phyloP scores from a whole-genome alignment of 169 alveolate genomes.

The Plasmodium adleri region DNA sequence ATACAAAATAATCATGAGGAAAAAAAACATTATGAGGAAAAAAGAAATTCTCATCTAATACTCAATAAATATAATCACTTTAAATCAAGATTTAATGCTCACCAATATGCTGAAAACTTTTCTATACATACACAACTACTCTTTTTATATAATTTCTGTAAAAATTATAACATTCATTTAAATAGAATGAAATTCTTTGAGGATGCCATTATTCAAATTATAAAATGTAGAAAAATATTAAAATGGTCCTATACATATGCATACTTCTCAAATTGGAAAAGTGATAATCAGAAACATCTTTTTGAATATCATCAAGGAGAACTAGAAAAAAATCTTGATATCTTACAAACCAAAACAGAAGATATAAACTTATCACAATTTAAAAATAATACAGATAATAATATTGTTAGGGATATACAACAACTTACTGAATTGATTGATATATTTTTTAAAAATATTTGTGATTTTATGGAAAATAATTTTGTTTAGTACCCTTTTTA shows the following conservation, averaged over 20 bases:
- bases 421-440: slow-evolving; percentile 24
- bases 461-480: slow-evolving; percentile 26
- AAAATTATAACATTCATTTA: neutral
- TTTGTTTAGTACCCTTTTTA: neutral
- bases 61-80: slow-evolving; percentile 41
- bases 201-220: slow-evolving; percentile 57
- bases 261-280: slow-evolving; percentile 48
- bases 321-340: slow-evolving; percentile 59
- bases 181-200: slow-evolving; percentile 19
- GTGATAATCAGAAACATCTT: slow-evolving; percentile 28
- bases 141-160: slow-evolving; percentile 30
- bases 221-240: slow-evolving; percentile 45
- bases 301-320: slow-evolving; percentile 74
- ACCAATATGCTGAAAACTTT: slow-evolving; percentile 48
- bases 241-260: slow-evolving; percentile 72
- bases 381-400: slow-evolving; percentile 24
- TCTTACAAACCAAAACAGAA: slow-evolving; percentile 50
- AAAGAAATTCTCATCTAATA: slow-evolving; percentile 22
- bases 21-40: neutral
- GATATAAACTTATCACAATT: slow-evolving; percentile 33
- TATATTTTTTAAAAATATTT: slow-evolving; percentile 33
- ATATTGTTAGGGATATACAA: slow-evolving; percentile 18
- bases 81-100: slow-evolving; percentile 66
- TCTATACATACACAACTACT: slow-evolving; percentile 38
- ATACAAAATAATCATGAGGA: neutral